Evolutionary conservation across 2,329 filamentous ascomycete species (phyloP), one percentile per base, ranked within the genome.

Genomic region (Colletotrichum sojae): DNA sequence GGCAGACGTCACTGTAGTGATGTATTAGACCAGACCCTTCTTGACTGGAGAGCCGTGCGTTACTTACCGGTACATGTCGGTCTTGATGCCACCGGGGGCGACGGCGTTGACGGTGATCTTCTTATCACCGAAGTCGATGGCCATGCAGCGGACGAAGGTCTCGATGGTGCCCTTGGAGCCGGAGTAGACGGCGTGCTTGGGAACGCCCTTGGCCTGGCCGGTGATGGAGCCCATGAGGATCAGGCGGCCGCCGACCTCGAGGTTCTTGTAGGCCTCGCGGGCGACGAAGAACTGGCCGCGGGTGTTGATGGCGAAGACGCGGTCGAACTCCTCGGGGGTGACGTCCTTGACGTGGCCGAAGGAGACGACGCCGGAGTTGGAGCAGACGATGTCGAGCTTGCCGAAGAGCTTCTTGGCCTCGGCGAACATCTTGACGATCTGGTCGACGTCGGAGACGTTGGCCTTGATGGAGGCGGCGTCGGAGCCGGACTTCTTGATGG

Each of bases 111-210:
- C 89, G 0, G 89, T 91, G 77, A 91, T 90, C 64, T 88, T 88
- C 75, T 89, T 86, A 82, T 91, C 87, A 62, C 91, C 89, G 73
- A 88, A 89, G 82, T 92, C 90, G 54, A 90, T 90, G 5, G 92
- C 90, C 81, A 94, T 92, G 74, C 88, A 90, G 78, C 92, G 91
- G 73, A 92, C 91, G 80, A 94, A 93, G 12, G 91, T 91, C 80
- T 94, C 92, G 70, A 94, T 90, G 45, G 92, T 89, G 74, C 91
- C 92, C 85, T 94, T 94, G 79, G 86, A 89, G 15, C 89, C 91
- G 22, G 91, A 92, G 84, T 94, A 94, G 55, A 94, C 85, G 15
- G 90, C 86, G 78, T 94, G 92, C 76, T 90, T 88, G 70, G 90
- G 90, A 18, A 94, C 90, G 56, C 88, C 90, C 78, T 89, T 87